These are phyloP conservation scores for Lecanosticta acicola DNA, from an alignment of 2,329 filamentous ascomycete genomes.

Conservation along the genomic window DNA sequence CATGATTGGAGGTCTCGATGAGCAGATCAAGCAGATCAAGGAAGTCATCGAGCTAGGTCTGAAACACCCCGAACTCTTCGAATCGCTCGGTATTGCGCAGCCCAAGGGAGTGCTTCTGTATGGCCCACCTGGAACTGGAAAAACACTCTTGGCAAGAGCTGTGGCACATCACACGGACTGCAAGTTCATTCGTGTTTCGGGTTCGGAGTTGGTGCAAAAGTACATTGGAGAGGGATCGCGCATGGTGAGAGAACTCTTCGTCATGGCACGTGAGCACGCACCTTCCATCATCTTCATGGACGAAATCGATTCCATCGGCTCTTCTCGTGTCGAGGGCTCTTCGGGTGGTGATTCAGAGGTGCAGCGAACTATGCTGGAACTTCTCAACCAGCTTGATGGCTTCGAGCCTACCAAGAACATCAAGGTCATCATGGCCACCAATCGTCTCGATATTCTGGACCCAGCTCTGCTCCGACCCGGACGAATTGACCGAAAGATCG, in stretches of 20 bases:
- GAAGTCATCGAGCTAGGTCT: conserved; percentile 98
- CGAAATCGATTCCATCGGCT: conserved; percentile 98
- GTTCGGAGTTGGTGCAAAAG: conserved; percentile 95
- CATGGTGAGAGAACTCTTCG: conserved; percentile 98
- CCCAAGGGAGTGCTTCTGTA: conserved; percentile 97
- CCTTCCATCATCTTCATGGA: conserved; percentile 99
- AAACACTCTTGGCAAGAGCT: conserved; percentile 89
- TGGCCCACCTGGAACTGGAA: conserved; percentile 92
- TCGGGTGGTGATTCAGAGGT: conserved; percentile 96
- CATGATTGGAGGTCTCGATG: conserved; percentile 98
- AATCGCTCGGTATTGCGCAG: conserved; percentile 97
- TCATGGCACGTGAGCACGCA: conserved; percentile 97
- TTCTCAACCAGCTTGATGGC: conserved; percentile 95
- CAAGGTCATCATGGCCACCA: conserved; percentile 99
- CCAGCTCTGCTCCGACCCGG: conserved; percentile 92
- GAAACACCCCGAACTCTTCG: conserved; percentile 97
- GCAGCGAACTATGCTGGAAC: conserved; percentile 95
- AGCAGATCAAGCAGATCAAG: conserved; percentile 99
- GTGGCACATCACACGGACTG: conserved; percentile 98
- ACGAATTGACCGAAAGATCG: conserved; percentile 97
- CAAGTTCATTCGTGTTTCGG: conserved; percentile 97
- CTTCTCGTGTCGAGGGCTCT: conserved; percentile 90
- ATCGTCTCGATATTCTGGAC: conserved; percentile 94
- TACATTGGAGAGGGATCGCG: conserved; percentile 97
- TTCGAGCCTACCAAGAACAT: conserved; percentile 96